Evolutionary conservation across 2,329 filamentous ascomycete species (phyloP).

Genomic region (Trematosphaeria pertusa): DNA sequence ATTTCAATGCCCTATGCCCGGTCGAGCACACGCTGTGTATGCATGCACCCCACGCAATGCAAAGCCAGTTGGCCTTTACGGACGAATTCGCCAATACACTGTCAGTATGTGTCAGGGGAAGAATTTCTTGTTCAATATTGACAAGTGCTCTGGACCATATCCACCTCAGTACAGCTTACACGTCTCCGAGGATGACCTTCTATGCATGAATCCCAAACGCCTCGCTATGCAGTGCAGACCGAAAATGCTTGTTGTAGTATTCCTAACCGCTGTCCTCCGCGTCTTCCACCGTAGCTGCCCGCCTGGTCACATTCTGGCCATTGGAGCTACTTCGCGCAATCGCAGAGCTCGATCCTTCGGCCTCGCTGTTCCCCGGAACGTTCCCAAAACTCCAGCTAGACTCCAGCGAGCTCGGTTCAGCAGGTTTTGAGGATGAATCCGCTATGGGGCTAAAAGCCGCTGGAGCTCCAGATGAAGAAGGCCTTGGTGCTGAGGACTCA

Average conservation of each 20-base stretch:
- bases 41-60: not conserved
- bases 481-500: conserved; percentile 2
- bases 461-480: conserved; percentile 13
- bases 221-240: conserved; percentile 47
- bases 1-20: not conserved
- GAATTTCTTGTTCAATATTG: no score
- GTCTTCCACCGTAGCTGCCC: conserved; percentile 43
- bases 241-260: conserved; percentile 11
- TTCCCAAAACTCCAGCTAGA: conserved; percentile 49
- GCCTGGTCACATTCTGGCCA: conserved; percentile 21
- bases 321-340: conserved; percentile 27
- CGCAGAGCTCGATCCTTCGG: conserved; percentile 37
- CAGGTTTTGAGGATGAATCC: conserved; percentile 29
- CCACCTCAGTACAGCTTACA: no score
- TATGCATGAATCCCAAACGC: conserved; percentile 31
- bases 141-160: no score
- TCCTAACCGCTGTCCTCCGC: conserved; percentile 36
- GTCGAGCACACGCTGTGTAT: not conserved
- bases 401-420: conserved; percentile 38
- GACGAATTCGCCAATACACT: no score
- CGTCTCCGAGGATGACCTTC: no score
- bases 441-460: conserved; percentile 7
- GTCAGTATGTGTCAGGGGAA: no score
- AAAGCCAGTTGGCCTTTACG: no score
- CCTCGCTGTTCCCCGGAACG: conserved; percentile 30